Conservation (phyloP, 2,329 filamentous ascomycete species). For the Curvularia spicifera region DNA sequence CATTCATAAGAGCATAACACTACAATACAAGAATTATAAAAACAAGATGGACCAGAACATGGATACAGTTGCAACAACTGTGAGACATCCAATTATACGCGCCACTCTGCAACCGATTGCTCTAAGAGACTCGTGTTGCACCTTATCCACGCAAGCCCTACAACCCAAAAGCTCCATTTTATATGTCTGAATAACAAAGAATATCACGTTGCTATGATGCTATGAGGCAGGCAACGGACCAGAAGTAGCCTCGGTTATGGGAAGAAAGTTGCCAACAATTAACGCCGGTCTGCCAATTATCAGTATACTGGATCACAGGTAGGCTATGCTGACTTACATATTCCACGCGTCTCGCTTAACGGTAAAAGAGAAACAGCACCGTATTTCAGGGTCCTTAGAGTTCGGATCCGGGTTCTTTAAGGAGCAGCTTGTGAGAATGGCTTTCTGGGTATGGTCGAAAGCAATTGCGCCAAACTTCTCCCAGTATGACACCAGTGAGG, state of each 20-base stretch:
- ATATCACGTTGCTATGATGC: not conserved
- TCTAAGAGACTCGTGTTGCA: not conserved
- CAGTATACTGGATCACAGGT: slow-evolving; percentile 31
- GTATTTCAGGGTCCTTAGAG: slow-evolving; percentile 74
- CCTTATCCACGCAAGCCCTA: not conserved
- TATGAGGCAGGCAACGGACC: slow-evolving; percentile 26
- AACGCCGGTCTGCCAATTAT: slow-evolving; percentile 70
- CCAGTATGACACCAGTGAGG: slow-evolving; percentile 96
- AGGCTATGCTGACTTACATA: slow-evolving; percentile 69
- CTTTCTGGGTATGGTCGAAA: slow-evolving; percentile 92
- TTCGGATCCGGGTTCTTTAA: slow-evolving; percentile 73
- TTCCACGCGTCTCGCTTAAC: slow-evolving; percentile 94
- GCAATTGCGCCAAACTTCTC: slow-evolving; percentile 98
- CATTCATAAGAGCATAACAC: not conserved
- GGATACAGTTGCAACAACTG: slow-evolving; percentile 3
- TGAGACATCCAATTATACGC: not conserved
- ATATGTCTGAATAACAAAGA: not conserved
- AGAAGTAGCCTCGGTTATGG: slow-evolving; percentile 66
- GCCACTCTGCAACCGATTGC: not conserved
- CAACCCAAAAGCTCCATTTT: not conserved
- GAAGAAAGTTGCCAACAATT: slow-evolving; percentile 96
- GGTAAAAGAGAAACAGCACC: slow-evolving; percentile 97
- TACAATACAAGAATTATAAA: slow-evolving; percentile 5
- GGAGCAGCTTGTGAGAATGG: slow-evolving; percentile 90
- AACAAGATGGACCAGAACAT: not conserved